Evolutionary conservation across 2,329 filamentous ascomycete genomes (phyloP), one percentile per base, ranked within the genome.

Genomic region (Talaromyces sp.): DNA sequence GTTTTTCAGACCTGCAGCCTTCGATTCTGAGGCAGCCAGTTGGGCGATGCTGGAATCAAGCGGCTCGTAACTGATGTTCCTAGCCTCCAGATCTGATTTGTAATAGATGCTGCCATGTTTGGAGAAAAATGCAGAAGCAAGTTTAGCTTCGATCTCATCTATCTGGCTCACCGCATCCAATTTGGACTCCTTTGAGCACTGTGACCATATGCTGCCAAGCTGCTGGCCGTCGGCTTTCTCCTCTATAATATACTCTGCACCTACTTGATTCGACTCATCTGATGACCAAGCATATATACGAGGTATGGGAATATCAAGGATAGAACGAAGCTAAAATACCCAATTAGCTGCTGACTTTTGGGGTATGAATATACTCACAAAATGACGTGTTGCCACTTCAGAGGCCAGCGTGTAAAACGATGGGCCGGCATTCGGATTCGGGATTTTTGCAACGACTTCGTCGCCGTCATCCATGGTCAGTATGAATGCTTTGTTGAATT

Each of bases 241-340:
- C 68, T 76, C 73, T 24, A 78, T 70, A 19, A 79, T 69, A 48
- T 74, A 78, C 63, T 77, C 74, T 46, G 71, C 71, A 6, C 73
- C 74, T 41, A 73, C 74, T 54, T 69, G 41, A 59, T 77, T 77
- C 19, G 71, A 66, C 17, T 54, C 56, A n/a, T 69, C 69, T 27
- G 71, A 50, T n/a, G 71, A 74, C 63, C 71, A 77, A 32, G 66
- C 59, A 62, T 72, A 72, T 19, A 77, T 61, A 53, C 67, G 62
- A 5, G 74, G 74, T 17, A 77, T 71, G 29, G 74, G 73, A 57
- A 76, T 64, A 10, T 65, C 65, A 50, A 66, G 51, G 35, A 52
- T 9, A 11, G 62, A 61, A 17, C 61, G 60, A 8, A 65, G 21
- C 64, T 65, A 54, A 24, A 9, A 24, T 43, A 26, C 43, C 32